Base-by-base conservation (phyloP, 768 basidiomycete species). In the Mycena pura region DNA sequence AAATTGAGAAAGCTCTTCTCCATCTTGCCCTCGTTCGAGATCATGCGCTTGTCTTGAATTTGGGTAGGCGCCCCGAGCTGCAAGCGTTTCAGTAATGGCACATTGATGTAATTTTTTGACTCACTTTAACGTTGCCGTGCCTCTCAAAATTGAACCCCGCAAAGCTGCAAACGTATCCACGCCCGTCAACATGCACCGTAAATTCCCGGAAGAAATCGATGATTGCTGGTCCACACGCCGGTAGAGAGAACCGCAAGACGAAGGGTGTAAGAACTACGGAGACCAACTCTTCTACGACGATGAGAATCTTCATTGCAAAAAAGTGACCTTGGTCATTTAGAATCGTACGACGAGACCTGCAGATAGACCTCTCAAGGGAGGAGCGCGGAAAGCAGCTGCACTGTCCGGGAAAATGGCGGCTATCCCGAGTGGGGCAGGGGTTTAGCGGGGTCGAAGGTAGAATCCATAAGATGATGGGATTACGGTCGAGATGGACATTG, bases 131-230 rank as follows among this genome's bases (percentile, higher is more conserved):
- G 72, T 96, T 96, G 0, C 95, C 95, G 63, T 97, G 95, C 55
- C 95, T 79, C 77, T 95, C 89, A 73, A 99, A 99, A 73, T 99
- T 96, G 72, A 99, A 99, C 60, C 96, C 96, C 3, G 97, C 97
- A 74, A 99, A 99, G 56, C 93, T 95, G 71, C 97, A 99, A 19
- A 99, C 92, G 69, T 97, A 96, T 5, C 97, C 97, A 2, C 97
- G 84, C 0, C 96, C 94, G 60, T 98, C 96, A 21, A 99, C 91
- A 73, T 99, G 96, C 1, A 99, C 91, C 0, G 95, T 91, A 72
- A 98, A 99, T 74, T 99, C 96, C 29, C 96, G 87, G 85, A 99
- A 99, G 72, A 99, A 99, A 72, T 99, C 97, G 62, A 99, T 85
- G 66, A 99, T 91, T 0, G 89, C 90, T 9, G 92, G 90, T 1